Evolutionary conservation across 257 asterid genomes (phyloP), one percentile per base, ranked within the genome.

Genomic region (Leptodermis oblonga): DNA sequence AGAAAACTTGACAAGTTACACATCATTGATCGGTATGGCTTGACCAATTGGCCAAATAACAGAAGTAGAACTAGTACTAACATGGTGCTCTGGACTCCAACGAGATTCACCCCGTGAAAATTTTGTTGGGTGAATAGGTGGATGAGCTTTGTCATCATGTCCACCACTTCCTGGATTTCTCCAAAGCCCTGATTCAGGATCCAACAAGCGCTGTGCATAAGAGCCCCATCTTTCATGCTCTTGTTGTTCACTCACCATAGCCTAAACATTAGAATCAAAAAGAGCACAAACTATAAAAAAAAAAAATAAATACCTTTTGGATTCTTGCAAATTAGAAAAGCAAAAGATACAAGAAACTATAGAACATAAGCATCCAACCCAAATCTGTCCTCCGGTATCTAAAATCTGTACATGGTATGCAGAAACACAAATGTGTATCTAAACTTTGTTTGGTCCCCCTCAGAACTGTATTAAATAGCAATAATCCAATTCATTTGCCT

Each of bases 101-200:
- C 84, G 70, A 69, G 96, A 77, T 84, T 90, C 99, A 72, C 99
- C 99, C 77, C 88, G 86, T 62, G 96, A 87, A 85, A 86, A 90
- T 76, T 85, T 93, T 59, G 99, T 93, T 65, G 99, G 99, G 86
- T 93, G 97, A 74, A 93, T 93, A 55, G 99, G 99, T 62, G 99
- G 99, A 73, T 93, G 99, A 53, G 99, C 99, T 71, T 90, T 90
- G 90, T 93, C 99, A 81, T 93, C 94, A 80, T 90, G 96, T 72
- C 96, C 96, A 52, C 99, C 99, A 75, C 78, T 81, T 67, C 86
- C 79, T 72, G 99, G 99, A 72, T 85, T 77, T 80, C 91, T 87
- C 99, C 97, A 93, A 11, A 90, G 90, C 73, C 89, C 88, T 73
- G 91, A 70, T 73, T 82, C 95, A 70, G 96, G 95, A 78, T 93